Base-by-base conservation (phyloP, 2,329 filamentous ascomycete species). In the Gyromitra esculenta region DNA sequence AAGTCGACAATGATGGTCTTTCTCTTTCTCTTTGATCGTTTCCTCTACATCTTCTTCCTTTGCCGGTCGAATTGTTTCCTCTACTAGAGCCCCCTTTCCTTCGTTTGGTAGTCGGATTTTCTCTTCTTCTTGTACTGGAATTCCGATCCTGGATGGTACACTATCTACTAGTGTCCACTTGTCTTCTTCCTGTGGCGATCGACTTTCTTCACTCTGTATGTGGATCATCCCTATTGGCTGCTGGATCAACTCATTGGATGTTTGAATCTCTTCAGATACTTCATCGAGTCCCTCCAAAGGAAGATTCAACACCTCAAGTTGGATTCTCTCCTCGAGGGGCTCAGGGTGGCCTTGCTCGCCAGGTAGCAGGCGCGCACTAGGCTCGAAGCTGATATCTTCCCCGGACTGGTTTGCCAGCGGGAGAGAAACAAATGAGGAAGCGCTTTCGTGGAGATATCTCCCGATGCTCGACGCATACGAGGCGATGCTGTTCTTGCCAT, bases 391-490 rank as follows among this genome's bases (percentile, higher is more conserved):
- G 4, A n/a, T 13, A 15, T 39, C 6, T 39, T 11, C 56, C 15
- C 41, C 56, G 13, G 31, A 18, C 35, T 21, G 11, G 15, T 41
- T n/a, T 3, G 21, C 35, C n/a, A 31, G 18, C 11, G 35, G n/a
- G 41, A 60, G n/a, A n/a, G 21, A 60, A 39, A 18, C 56, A 18
- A 60, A 21, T 9, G 56, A 60, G 15, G 35, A 39, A 31, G 18
- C 52, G 11, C 21, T 56, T 13, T 60, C 35, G 9, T 41, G 35
- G 18, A 60, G 25, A 35, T 60, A 21, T 60, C 56, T 60, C 18
- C 35, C 35, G 7, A 60, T 60, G 6, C 56, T 31, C 35, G 35
- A 60, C 9, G 56, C 56, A 41, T 60, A 60, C 18, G 35, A 60
- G n/a, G 56, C 56, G 11, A 60, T 60, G 56, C n/a, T 41, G 15